Conservation (phyloP, 495 filamentous ascomycete genomes). For the Sabuloglossum arenarium region DNA sequence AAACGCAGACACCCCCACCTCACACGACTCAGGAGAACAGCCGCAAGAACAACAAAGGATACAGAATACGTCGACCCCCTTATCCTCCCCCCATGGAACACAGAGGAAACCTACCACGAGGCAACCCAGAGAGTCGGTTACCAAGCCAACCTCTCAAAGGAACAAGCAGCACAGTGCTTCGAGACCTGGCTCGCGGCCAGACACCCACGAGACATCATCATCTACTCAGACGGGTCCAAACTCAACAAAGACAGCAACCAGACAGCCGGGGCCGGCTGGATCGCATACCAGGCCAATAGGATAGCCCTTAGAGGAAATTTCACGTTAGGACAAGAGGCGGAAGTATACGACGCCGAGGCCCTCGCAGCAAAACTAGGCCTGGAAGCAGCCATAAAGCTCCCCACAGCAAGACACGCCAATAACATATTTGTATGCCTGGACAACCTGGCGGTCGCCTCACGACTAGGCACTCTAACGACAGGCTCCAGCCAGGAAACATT, state of each 20-base stretch:
- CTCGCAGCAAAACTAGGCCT: neutral
- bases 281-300: neutral
- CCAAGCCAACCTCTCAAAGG: neutral
- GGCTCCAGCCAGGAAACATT: neutral
- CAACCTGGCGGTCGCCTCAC: neutral
- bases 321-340: neutral
- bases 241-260: neutral
- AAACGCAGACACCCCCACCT: neutral
- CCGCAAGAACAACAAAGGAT: neutral
- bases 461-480: neutral
- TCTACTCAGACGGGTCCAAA: neutral
- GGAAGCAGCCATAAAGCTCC: neutral
- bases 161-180: neutral
- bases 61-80: neutral
- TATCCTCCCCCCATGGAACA: no score
- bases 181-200: neutral
- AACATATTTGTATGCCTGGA: neutral
- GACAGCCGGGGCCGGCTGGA: neutral
- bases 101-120: neutral
- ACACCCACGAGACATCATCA: neutral
- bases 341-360: neutral
- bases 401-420: neutral
- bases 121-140: neutral
- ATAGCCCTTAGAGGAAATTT: neutral
- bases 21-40: neutral